phyloP scores from a whole-genome alignment of 2,329 filamentous ascomycete species.

The Lachnellula cervina region DNA sequence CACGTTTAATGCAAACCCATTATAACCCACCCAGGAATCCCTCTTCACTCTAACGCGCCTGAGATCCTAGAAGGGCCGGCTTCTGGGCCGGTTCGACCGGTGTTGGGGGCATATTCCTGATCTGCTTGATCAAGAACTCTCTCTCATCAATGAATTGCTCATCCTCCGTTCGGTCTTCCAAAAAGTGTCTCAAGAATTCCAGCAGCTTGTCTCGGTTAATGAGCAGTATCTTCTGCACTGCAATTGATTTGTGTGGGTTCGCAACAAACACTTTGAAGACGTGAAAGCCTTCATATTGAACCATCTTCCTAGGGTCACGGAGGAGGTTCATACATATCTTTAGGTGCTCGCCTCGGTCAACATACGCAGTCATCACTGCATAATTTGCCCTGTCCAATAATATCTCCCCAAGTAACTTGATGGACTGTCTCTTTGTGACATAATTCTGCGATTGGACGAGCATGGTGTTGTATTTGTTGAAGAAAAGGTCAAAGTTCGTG shows the following conservation, averaged over 20 bases:
- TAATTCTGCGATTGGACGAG: constrained; percentile 92
- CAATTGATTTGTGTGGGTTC: constrained; percentile 95
- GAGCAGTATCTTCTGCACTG: constrained; percentile 90
- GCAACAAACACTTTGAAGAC: constrained; percentile 99
- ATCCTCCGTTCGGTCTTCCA: constrained; percentile 93
- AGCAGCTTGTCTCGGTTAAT: constrained; percentile 93
- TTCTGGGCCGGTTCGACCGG: constrained; percentile 43
- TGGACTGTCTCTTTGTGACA: constrained; percentile 95
- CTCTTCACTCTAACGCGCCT: constrained; percentile 18
- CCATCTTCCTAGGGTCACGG: constrained; percentile 95
- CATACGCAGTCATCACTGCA: constrained; percentile 95
- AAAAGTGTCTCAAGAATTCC: constrained; percentile 82
- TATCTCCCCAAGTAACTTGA: constrained; percentile 94
- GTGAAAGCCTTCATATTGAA: constrained; percentile 98
- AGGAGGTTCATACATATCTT: constrained; percentile 98
- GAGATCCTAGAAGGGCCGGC: constrained; percentile 29
- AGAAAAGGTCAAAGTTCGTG: constrained; percentile 91
- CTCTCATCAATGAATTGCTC: constrained; percentile 99
- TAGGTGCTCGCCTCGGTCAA: constrained; percentile 89
- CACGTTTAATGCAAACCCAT: constrained; percentile 9
- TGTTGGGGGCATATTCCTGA: constrained; percentile 61
- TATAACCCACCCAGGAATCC: not conserved
- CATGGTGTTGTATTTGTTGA: constrained; percentile 80
- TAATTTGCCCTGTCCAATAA: constrained; percentile 94
- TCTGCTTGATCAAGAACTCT: constrained; percentile 94